A percentile compares a stretch with the other conserved stretches of the same genome.
These are phyloP conservation scores for Excoecaria cochinchinensis DNA, from an alignment of 345 rosid species.

Conservation along the genomic window DNA sequence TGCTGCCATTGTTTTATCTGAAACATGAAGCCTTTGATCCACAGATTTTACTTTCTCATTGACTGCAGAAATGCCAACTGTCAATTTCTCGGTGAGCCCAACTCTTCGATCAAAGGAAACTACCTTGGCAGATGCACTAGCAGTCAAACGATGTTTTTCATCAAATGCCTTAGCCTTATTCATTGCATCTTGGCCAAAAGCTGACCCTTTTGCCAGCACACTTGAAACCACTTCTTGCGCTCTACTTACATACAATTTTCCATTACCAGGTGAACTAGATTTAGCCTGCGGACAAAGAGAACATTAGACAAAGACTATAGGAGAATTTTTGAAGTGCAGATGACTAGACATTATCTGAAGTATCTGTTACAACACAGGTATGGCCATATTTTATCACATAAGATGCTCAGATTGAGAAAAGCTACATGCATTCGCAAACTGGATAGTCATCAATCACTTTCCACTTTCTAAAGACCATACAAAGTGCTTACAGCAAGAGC, in stretches of 20 bases:
- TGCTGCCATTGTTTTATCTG: conserved; percentile 98
- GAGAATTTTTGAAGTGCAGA: conserved; percentile 11
- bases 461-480: neutral
- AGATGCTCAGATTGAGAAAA: neutral
- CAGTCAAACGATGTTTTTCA: conserved; percentile 77
- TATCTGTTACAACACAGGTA: neutral
- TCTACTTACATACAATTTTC: conserved; percentile 67
- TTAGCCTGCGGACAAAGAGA: conserved; percentile 45
- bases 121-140: conserved; percentile 91
- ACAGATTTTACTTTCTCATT: conserved; percentile 93
- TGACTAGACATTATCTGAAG: neutral
- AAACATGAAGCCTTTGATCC: conserved; percentile 89
- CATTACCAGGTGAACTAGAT: conserved; percentile 45
- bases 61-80: conserved; percentile 79
- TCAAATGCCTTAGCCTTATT: conserved; percentile 95
- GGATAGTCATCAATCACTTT: neutral
- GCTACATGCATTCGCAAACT: neutral
- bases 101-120: conserved; percentile 75
- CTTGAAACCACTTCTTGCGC: conserved; percentile 85
- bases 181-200: conserved; percentile 84
- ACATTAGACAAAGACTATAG: neutral
- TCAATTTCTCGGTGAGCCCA: conserved; percentile 77
- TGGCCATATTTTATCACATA: neutral
- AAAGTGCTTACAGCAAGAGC: neutral
- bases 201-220: conserved; percentile 84